phyloP scores from a whole-genome alignment of 1,284 basidiomycete genomes.

The Earliella scabrosa region DNA sequence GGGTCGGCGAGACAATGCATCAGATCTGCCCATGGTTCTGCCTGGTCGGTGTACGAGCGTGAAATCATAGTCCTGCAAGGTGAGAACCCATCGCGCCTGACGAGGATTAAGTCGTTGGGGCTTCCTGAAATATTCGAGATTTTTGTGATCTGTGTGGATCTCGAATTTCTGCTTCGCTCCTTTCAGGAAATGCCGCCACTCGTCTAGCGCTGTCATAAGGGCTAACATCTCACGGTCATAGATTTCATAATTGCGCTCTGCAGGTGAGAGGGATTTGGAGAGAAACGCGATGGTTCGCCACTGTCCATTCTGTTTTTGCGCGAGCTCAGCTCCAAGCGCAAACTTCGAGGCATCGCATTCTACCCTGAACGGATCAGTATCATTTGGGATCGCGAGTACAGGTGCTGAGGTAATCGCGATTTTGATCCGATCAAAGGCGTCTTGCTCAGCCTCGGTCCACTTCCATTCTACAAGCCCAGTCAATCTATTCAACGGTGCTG shows the following conservation, averaged over 20 bases:
- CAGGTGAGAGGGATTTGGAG: constrained; percentile 1
- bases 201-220: constrained; percentile 33
- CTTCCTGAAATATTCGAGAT: constrained; percentile 44
- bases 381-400: constrained; percentile 19
- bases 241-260: constrained; percentile 38
- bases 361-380: constrained; percentile 6
- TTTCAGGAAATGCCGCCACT: constrained; percentile 37
- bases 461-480: constrained; percentile 20
- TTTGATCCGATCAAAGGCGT: constrained; percentile 36
- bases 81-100: constrained; percentile 45
- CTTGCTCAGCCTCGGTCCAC: constrained; percentile 21
- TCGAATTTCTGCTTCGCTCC: constrained; percentile 19
- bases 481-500: constrained; percentile 29
- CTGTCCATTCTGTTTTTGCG: constrained; percentile 10
- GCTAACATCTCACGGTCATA: constrained; percentile 45
- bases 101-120: constrained; percentile 39
- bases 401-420: constrained; percentile 26
- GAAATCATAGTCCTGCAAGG: constrained; percentile 42
- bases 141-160: constrained; percentile 46
- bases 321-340: no score
- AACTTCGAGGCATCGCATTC: constrained; percentile 12
- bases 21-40: constrained; percentile 34
- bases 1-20: constrained; percentile 43
- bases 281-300: constrained; percentile 17
- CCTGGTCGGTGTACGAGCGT: constrained; percentile 44